Percentiles rank a stretch among this genome's conserved stretches.
Conservation (phyloP, 176 grass and related monocot genomes). For the Pontederia crassipes region DNA sequence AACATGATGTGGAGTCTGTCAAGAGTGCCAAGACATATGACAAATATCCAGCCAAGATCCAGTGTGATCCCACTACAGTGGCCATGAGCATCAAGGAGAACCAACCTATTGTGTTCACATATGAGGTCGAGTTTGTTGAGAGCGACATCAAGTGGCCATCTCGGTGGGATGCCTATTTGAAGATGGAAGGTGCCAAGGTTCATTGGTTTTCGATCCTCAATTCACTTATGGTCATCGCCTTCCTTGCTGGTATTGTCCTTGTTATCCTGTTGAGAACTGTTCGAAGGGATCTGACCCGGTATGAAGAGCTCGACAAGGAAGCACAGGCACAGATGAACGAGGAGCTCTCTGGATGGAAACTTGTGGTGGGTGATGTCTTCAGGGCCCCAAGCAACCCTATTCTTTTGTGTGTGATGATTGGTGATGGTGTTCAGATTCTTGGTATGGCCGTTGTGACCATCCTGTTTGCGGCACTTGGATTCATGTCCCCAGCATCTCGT, state of each 20-base stretch:
- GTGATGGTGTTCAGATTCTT: slow-evolving; percentile 56
- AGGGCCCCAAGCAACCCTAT: slow-evolving; percentile 29
- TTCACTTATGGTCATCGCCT: slow-evolving; percentile 45
- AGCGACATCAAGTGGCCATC: slow-evolving; percentile 49
- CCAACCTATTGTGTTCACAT: slow-evolving; percentile 35
- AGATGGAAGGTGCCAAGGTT: slow-evolving; percentile 51
- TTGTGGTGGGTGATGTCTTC: slow-evolving; percentile 41
- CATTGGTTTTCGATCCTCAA: slow-evolving; percentile 78
- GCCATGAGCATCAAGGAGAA: slow-evolving; percentile 30
- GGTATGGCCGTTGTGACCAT: slow-evolving; percentile 55
- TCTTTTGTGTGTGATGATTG: slow-evolving; percentile 45
- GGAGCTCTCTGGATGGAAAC: slow-evolving; percentile 54
- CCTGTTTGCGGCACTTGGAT: slow-evolving; percentile 62
- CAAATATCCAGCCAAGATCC: slow-evolving; percentile 20
- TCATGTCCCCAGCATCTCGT: slow-evolving; percentile 59
- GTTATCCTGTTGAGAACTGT: slow-evolving; percentile 60
- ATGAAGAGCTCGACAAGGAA: slow-evolving; percentile 35
- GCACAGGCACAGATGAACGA: slow-evolving; percentile 18
- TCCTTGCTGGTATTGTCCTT: slow-evolving; percentile 49
- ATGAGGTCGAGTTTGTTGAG: slow-evolving; percentile 42
- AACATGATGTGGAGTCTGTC: slow-evolving; percentile 20
- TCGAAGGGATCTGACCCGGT: slow-evolving; percentile 43
- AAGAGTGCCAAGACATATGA: slow-evolving; percentile 34
- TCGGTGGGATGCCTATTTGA: slow-evolving; percentile 56
- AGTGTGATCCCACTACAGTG: slow-evolving; percentile 32